Evolutionary conservation across 140 eudicot genomes (phyloP).

Genomic region (Ambrosia hybrid): DNA sequence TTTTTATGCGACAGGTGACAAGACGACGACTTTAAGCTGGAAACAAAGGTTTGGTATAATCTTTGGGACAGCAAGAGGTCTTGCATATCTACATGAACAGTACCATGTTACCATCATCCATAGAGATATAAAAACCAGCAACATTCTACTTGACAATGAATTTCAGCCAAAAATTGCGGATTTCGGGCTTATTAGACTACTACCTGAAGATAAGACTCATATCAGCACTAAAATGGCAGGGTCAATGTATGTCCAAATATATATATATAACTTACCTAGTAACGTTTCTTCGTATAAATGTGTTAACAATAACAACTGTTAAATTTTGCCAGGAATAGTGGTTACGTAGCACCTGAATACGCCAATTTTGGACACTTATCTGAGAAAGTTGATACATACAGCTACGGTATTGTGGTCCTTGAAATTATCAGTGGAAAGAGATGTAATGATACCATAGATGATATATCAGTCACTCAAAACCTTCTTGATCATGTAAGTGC

Average conservation of each 20-base stretch:
- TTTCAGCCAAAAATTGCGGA: constrained; percentile 49
- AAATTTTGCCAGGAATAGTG: constrained; percentile 12
- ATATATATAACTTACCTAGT: background rate
- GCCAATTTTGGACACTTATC: constrained; percentile 61
- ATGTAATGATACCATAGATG: constrained; percentile 32
- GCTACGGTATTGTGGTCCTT: constrained; percentile 61
- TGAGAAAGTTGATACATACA: constrained; percentile 62
- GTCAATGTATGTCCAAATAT: constrained; percentile 32
- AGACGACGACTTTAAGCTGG: constrained; percentile 33
- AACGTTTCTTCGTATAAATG: background rate
- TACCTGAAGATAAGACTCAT: constrained; percentile 45
- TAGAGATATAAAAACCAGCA: constrained; percentile 45
- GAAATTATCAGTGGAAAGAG: constrained; percentile 61
- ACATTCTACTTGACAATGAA: constrained; percentile 42
- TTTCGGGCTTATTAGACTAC: constrained; percentile 45
- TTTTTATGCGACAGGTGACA: constrained; percentile 36
- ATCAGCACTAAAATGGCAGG: constrained; percentile 36
- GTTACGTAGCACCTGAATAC: constrained; percentile 58
- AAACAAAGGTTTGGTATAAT: constrained; percentile 40
- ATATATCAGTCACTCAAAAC: constrained; percentile 29
- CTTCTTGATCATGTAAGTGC: constrained; percentile 52
- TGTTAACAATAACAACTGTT: background rate
- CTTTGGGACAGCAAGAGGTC: constrained; percentile 45
- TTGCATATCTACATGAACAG: constrained; percentile 45
- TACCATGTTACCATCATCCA: constrained; percentile 47